Evolutionary conservation across 148 eudicot species (phyloP).

Genomic region (Silene latifolia): DNA sequence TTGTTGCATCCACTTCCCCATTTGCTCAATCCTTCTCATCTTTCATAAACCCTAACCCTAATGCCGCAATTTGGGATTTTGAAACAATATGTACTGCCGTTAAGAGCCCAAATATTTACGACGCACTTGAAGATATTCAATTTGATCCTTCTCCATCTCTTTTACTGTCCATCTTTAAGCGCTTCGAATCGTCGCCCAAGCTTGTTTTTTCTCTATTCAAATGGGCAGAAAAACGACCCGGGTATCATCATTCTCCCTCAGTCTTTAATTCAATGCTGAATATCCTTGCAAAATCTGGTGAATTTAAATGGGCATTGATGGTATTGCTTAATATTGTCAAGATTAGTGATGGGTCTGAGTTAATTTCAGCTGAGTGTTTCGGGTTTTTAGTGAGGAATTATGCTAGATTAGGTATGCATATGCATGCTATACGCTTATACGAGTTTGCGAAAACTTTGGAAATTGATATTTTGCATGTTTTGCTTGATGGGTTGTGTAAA

Average conservation of each 20-base stretch:
- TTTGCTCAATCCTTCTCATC: constrained; percentile 17
- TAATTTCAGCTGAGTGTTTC: constrained; percentile 43
- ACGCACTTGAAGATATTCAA: constrained; percentile 33
- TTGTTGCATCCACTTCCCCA: constrained; percentile 10
- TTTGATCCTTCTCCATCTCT: constrained; percentile 32
- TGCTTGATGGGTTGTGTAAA: constrained; percentile 66
- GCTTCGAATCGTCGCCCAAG: constrained; percentile 49
- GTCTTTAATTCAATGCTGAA: constrained; percentile 59
- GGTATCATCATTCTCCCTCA: constrained; percentile 24
- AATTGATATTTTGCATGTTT: constrained; percentile 42
- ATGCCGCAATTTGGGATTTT: constrained; percentile 24
- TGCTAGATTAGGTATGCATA: constrained; percentile 55
- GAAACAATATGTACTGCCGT: constrained; percentile 39
- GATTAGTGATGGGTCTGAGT: constrained; percentile 29
- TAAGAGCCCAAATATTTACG: constrained; percentile 36
- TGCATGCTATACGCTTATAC: constrained; percentile 42
- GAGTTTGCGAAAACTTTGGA: constrained; percentile 45
- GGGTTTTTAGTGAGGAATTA: constrained; percentile 58
- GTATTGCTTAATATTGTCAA: constrained; percentile 35
- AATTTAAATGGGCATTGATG: constrained; percentile 57
- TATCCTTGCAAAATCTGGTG: constrained; percentile 51
- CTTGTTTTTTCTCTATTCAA: constrained; percentile 41
- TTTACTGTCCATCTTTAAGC: constrained; percentile 39
- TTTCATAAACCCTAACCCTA: constrained; percentile 30
- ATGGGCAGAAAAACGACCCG: constrained; percentile 58